Evolutionary conservation across 1,284 basidiomycete species (phyloP), one percentile per base, ranked within the genome.

Genomic region (Xerocomus nothofagi): DNA sequence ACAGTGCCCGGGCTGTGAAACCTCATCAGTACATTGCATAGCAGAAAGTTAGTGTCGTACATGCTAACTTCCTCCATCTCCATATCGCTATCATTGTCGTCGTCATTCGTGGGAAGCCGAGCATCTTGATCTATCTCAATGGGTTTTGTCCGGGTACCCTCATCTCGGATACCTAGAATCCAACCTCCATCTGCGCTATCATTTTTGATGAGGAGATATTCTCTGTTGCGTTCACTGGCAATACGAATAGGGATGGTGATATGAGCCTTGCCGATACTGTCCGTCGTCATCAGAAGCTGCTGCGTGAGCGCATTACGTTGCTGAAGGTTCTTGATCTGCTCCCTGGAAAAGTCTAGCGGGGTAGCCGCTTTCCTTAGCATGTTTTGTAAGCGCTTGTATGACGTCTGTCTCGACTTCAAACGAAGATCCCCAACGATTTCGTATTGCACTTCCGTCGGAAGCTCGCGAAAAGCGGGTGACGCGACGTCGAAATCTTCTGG

Each of bases 361-460:
- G 94, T 96, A 1, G 79, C 79, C 0, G 94, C 81, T 11, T 79
- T 81, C 39, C 77, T 77, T 7, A 98, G 74, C 97, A 99, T 99
- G 49, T 88, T 86, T 60, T 96, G 89, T 27, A 99, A 73, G 10
- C 97, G 88, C 44, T 84, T 84, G 72, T 95, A 89, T 6, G 93
- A 97, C 7, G 93, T 96, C 69, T 97, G 93, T 2, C 97, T 82
- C 1, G 94, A 98, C 66, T 93, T 93, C 38, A 96, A 75, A 5
- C 95, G 84, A 50, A 98, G 73, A 71, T 99, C 97, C 50, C 96
- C 96, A 26, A 99, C 88, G 57, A 99, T 94, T 73, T 99, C 97
- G 70, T 99, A 99, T 66, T 99, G 94, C 20, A 97, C 84, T 69
- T 98, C 95, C 0, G 92, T 93, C 0, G 97, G 94, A 10, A 99